Conservation (phyloP, 2,329 filamentous ascomycete species). For the Aspergillus sp. region DNA sequence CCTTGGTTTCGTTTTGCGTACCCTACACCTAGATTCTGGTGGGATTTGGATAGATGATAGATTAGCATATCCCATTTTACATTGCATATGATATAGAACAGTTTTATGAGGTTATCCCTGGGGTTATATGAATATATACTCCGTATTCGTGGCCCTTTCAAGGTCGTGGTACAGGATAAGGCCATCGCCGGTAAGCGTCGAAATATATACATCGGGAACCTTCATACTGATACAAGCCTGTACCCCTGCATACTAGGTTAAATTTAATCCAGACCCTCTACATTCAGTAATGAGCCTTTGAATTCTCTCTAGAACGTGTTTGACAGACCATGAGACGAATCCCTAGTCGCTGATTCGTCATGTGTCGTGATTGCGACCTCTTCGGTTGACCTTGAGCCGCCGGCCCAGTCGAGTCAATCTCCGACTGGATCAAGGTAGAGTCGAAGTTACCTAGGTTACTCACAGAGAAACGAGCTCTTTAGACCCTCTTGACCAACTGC, state of each 20-base stretch:
- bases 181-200: not conserved
- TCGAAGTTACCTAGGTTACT: not conserved
- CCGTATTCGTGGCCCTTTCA: not conserved
- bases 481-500: not conserved
- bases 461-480: not conserved
- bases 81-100: constrained; percentile 3
- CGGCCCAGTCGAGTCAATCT: not conserved
- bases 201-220: not conserved
- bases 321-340: not conserved
- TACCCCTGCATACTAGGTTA: no score
- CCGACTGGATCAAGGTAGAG: not conserved
- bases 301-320: not conserved
- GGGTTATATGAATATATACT: not conserved
- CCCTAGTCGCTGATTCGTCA: not conserved
- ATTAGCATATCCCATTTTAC: constrained; percentile 11
- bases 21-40: not conserved
- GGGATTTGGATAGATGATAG: constrained; percentile 16
- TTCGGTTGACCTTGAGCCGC: not conserved
- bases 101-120: not conserved
- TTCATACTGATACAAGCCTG: not conserved
- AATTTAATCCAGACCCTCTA: no score
- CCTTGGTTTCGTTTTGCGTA: constrained; percentile 3
- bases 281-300: no score
- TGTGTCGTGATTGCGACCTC: not conserved
- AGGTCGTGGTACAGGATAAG: not conserved